phyloP scores from a whole-genome alignment of 352 stramenopile species.

The Blastocystis sp. region DNA sequence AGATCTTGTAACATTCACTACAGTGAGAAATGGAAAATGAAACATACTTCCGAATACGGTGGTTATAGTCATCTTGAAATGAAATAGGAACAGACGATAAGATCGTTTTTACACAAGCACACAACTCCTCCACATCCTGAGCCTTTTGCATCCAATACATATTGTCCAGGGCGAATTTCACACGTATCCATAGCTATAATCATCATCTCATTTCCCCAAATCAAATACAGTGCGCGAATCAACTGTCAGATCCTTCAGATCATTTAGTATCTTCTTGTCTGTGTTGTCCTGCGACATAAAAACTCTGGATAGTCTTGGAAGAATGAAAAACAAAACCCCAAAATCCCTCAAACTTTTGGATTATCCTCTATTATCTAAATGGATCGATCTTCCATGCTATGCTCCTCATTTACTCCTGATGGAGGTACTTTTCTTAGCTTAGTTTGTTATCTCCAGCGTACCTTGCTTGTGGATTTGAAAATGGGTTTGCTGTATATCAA shows the following conservation, averaged over 20 bases:
- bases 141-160: constrained; percentile 8
- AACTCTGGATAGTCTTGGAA: not conserved
- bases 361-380: not conserved
- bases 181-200: constrained; percentile 7
- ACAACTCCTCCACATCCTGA: not conserved
- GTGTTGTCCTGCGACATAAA: not conserved
- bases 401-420: constrained; percentile 14
- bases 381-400: not conserved
- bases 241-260: constrained; percentile 30
- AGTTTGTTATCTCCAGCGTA: not conserved
- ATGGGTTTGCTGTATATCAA: constrained; percentile 38
- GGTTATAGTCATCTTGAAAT: constrained; percentile 13
- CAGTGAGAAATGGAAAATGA: not conserved
- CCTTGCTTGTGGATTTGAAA: constrained; percentile 42
- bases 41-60: constrained; percentile 26
- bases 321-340: not conserved
- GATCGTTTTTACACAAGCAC: not conserved
- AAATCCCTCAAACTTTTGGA: not conserved
- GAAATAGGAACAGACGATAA: not conserved
- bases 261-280: not conserved
- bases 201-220: not conserved
- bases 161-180: constrained; percentile 1
- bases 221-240: not conserved
- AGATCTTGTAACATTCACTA: constrained; percentile 35
- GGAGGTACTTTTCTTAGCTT: not conserved